Evolutionary conservation across 306 rosid genomes (phyloP).

Genomic region (Boehmeria nivea): DNA sequence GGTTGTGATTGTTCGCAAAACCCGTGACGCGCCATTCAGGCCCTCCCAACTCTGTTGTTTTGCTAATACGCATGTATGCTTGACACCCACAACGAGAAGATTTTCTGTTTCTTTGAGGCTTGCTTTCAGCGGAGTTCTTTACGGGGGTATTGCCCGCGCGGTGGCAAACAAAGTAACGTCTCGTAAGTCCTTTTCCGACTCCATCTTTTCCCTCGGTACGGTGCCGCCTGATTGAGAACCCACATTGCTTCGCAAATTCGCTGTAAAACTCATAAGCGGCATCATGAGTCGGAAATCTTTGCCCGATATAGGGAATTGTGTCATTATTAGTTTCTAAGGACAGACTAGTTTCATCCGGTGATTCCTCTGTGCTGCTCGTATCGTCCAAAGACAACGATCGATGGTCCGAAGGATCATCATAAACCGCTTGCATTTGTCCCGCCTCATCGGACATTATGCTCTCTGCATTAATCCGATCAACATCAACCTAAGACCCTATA

Average conservation of each 20-base stretch:
- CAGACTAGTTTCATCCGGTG: conserved; percentile 65
- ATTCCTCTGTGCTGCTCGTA: conserved; percentile 85
- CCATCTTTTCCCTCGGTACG: conserved; percentile 97
- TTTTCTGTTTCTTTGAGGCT: conserved; percentile 87
- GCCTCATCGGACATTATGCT: conserved; percentile 67
- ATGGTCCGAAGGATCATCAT: conserved; percentile 86
- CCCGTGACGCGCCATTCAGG: conserved; percentile 96
- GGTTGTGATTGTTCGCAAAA: conserved; percentile 90
- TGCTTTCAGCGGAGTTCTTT: conserved; percentile 58
- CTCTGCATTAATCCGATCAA: background rate
- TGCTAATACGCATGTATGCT: conserved; percentile 91
- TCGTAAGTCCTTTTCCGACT: conserved; percentile 86
- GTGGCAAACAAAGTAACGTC: conserved; percentile 93
- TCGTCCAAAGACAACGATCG: conserved; percentile 71
- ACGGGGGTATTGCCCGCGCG: conserved; percentile 93
- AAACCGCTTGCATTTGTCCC: conserved; percentile 63
- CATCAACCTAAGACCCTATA: conserved; percentile 1
- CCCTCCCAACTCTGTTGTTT: conserved; percentile 70
- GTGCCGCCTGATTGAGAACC: conserved; percentile 90
- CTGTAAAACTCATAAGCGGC: conserved; percentile 82
- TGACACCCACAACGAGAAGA: conserved; percentile 96
- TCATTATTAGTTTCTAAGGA: conserved; percentile 55
- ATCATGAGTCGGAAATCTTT: conserved; percentile 82
- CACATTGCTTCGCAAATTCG: conserved; percentile 78
- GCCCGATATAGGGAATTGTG: conserved; percentile 76